Evolutionary conservation across 345 rosid genomes (phyloP).

Genomic region (Brassica nigra): DNA sequence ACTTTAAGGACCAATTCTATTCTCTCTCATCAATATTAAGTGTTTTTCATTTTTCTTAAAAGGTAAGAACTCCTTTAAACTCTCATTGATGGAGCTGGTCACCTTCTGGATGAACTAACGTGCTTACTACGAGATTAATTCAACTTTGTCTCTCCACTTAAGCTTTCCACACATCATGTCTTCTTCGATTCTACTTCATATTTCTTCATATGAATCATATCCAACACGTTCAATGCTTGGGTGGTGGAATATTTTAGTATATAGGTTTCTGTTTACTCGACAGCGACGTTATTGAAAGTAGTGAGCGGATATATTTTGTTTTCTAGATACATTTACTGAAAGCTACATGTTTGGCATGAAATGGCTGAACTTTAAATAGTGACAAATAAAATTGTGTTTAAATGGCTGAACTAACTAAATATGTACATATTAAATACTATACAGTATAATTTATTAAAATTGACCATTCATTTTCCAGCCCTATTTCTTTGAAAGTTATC

Average conservation of each 20-base stretch:
- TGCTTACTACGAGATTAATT: no score
- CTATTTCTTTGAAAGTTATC: neutral
- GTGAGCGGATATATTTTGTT: neutral
- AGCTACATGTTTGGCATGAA: constrained; percentile 22
- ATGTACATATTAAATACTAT: no score
- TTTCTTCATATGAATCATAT: no score
- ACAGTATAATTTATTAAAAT: neutral
- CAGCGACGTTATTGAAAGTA: neutral
- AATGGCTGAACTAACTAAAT: neutral
- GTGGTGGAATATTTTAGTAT: neutral
- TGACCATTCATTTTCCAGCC: neutral
- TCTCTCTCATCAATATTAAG: no score
- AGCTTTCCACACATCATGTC: no score
- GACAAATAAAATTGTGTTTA: neutral
- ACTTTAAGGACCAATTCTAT: no score
- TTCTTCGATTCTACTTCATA: no score
- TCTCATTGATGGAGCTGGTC: no score
- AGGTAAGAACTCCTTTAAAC: no score
- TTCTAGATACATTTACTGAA: neutral
- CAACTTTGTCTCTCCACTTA: no score
- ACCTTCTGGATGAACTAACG: no score
- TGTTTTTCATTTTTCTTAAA: no score
- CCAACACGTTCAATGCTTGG: neutral
- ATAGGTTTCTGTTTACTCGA: neutral
- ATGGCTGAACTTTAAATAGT: neutral